Evolutionary conservation across 164 flowering plant genomes (phyloP).

Genomic region (Annona squamosa): DNA sequence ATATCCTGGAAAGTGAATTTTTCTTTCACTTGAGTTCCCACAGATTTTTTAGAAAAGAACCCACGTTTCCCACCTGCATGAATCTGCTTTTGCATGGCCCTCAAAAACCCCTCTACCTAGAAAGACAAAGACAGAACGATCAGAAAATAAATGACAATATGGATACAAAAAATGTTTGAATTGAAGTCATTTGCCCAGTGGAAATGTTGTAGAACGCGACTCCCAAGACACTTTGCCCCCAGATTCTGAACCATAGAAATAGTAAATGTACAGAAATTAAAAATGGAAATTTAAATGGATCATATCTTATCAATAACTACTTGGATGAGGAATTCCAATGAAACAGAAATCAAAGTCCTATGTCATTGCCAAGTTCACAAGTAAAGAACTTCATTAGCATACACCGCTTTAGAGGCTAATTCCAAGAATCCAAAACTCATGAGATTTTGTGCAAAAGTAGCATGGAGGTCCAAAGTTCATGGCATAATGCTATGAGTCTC

Average conservation of each 20-base stretch:
- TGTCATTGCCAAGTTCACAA: neutral
- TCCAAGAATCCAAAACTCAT: neutral
- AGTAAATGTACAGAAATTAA: neutral
- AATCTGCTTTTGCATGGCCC: conserved; percentile 91
- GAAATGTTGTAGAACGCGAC: neutral
- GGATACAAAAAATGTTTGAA: neutral
- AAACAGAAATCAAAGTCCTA: neutral
- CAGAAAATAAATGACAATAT: neutral
- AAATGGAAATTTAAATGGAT: too few relatives aligned
- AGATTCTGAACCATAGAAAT: neutral
- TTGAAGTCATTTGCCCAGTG: neutral
- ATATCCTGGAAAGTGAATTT: conserved; percentile 91
- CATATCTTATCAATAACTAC: neutral
- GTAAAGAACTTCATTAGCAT: neutral
- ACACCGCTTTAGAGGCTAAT: neutral
- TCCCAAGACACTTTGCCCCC: neutral
- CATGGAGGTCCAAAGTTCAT: neutral
- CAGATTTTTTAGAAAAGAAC: conserved; percentile 76
- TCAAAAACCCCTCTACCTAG: conserved; percentile 88
- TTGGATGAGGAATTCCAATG: neutral
- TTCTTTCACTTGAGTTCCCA: conserved; percentile 68
- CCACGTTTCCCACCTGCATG: conserved; percentile 83
- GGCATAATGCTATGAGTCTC: neutral
- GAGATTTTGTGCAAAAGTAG: neutral
- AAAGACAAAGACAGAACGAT: conserved; percentile 3